Evolutionary conservation across 2,329 filamentous ascomycete genomes (phyloP), one percentile per base, ranked within the genome.

Genomic region (Aureobasidium sp.): DNA sequence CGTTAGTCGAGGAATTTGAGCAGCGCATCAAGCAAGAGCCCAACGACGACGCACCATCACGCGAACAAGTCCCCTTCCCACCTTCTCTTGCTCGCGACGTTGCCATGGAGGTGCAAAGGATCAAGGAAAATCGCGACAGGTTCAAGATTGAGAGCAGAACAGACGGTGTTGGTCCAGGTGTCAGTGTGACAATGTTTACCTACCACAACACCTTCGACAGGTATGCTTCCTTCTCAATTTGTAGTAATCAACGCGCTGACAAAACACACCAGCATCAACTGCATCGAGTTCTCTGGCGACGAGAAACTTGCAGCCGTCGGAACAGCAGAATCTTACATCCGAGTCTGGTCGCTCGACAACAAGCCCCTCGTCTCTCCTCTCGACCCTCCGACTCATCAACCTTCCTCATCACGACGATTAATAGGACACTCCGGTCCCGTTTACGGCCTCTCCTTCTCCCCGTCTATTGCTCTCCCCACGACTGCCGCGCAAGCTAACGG

Each of bases 171-270:
- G 91, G 92, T 15, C 85, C 91, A 61, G 87, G 87, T 29, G 82
- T 97, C 64, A 96, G 91, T 69, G 87, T 95, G 27, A 94, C 90
- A 79, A 97, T 97, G 89, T 97, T 95, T 73, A 99, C 94, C 0
- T 96, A 97, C 71, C 94, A 99, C 79, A 99, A 99, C 74, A 96
- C 90, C 0, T 87, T 91, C 66, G 91, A 96, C 74, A 89, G 86
- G 90, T 92, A 45, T 44, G 61, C 25, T 20, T 27, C 12, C 11
- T 14, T 7, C 56, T 63, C 55, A 37, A 12, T 47, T 8, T n/a
- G 7, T 53, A 3, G 3, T 14, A 4, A 17, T 12, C 0, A 1
- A 8, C n/a, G 20, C 15, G 29, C 68, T 74, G 64, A 74, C 64
- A 55, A 39, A 55, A 14, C 22, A 37, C 60, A 12, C 47, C 64